Conservation (phyloP, 441 rosid species). For the Daphne laureola region DNA sequence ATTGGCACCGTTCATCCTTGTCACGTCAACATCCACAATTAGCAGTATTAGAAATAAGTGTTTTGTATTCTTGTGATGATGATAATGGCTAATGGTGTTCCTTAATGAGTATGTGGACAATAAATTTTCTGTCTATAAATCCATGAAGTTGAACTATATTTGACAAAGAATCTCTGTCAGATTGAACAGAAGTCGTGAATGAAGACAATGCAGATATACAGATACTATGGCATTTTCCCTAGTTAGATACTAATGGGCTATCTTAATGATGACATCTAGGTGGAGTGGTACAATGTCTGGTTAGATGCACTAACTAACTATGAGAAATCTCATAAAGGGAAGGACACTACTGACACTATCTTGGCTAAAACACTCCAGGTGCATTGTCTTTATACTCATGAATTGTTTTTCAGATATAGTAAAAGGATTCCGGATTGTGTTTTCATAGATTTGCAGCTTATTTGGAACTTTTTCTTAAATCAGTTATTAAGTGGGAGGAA, state of each 20-base stretch:
- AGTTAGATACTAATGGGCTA: conserved; percentile 1
- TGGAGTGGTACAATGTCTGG: conserved; percentile 78
- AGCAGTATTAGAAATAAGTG: too few species aligned
- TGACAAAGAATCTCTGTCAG: too few species aligned
- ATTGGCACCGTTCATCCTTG: too few species aligned
- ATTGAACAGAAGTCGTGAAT: too few species aligned
- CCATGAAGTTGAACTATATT: too few species aligned
- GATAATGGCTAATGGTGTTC: too few species aligned
- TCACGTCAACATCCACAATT: too few species aligned
- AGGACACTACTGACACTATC: conserved; percentile 61
- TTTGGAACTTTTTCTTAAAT: conserved; percentile 15
- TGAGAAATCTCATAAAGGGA: conserved; percentile 64
- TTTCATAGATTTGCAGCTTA: conserved; percentile 5
- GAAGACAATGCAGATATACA: too few species aligned
- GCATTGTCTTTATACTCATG: conserved; percentile 17
- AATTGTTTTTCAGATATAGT: conserved; percentile 1
- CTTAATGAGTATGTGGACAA: too few species aligned
- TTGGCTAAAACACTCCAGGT: conserved; percentile 79
- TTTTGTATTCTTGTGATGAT: too few species aligned
- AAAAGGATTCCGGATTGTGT: conserved; percentile 8
- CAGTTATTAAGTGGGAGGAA: conserved; percentile 69
- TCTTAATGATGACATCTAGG: conserved; percentile 35
- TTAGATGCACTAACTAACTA: conserved; percentile 60
- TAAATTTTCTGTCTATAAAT: too few species aligned
- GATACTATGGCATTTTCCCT: too few species aligned